phyloP scores from a whole-genome alignment of 2,329 filamentous ascomycete species.

The Calonectria multiphialidica region DNA sequence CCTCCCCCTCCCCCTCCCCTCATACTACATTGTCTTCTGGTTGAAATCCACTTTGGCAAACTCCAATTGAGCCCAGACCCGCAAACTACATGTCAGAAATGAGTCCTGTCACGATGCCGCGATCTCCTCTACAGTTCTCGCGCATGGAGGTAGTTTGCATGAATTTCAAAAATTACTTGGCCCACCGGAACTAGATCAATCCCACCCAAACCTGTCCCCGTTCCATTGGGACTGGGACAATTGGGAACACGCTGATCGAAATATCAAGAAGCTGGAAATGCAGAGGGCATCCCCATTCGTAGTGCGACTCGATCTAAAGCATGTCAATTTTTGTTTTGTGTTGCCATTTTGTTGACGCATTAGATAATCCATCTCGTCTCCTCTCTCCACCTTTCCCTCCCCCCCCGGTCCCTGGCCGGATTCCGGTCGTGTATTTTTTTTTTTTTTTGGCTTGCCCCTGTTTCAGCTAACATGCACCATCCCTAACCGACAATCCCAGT shows the following conservation, averaged over 20 bases:
- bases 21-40: no score
- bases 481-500: slow-evolving; percentile 10
- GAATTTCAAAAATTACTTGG: slow-evolving; percentile 1
- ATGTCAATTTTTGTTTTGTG: not conserved
- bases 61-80: not conserved
- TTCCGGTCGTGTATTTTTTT: not conserved
- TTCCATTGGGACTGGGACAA: not conserved
- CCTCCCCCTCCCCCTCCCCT: no score
- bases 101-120: not conserved
- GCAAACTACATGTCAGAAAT: not conserved
- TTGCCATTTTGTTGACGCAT: not conserved
- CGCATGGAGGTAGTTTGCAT: not conserved
- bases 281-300: not conserved
- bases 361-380: not conserved
- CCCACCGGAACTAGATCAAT: not conserved
- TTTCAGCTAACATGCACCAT: slow-evolving; percentile 5
- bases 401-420: not conserved
- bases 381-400: no score
- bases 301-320: not conserved
- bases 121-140: not conserved
- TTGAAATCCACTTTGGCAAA: not conserved
- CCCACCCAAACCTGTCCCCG: not conserved
- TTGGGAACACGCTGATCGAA: not conserved
- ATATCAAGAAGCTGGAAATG: not conserved
- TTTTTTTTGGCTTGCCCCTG: not conserved